A percentile compares a stretch with the other conserved stretches of the same genome.
phyloP scores from a whole-genome alignment of 805 yeast species.

The Metschnikowia amazonensis region DNA sequence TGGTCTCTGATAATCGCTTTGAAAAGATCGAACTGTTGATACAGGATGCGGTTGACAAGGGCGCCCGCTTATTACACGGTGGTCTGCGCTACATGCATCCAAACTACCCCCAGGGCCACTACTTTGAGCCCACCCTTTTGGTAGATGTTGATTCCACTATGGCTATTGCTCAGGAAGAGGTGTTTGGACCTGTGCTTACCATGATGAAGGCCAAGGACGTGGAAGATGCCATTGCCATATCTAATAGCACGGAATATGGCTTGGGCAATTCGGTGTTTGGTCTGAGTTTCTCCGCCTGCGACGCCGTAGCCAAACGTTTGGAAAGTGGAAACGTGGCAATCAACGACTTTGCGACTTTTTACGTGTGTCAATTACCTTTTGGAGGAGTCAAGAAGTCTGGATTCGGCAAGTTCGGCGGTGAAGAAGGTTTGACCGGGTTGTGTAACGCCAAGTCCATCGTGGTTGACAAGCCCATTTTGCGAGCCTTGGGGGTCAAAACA shows the following conservation, averaged over 20 bases:
- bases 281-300: constrained; percentile 50
- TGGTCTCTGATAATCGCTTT: constrained; percentile 77
- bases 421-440: constrained; percentile 89
- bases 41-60: constrained; percentile 67
- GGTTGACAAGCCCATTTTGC: constrained; percentile 71
- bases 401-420: constrained; percentile 97
- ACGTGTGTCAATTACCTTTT: constrained; percentile 93
- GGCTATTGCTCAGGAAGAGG: constrained; percentile 84
- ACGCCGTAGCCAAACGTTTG: constrained; percentile 58
- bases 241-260: constrained; percentile 85
- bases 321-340: constrained; percentile 92
- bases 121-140: constrained; percentile 84
- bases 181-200: constrained; percentile 88
- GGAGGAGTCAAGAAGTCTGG: constrained; percentile 95
- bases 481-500: constrained; percentile 56
- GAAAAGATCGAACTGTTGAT: constrained; percentile 62
- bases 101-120: constrained; percentile 92
- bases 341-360: constrained; percentile 95
- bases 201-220: constrained; percentile 67
- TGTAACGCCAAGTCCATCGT: constrained; percentile 87
- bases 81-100: constrained; percentile 83
- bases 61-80: constrained; percentile 80
- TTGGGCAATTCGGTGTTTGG: constrained; percentile 92
- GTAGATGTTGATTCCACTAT: constrained; percentile 72
- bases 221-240: constrained; percentile 67